These are phyloP conservation scores for Podaxis pistillaris DNA, from an alignment of 768 basidiomycete species.

Conservation along the genomic window DNA sequence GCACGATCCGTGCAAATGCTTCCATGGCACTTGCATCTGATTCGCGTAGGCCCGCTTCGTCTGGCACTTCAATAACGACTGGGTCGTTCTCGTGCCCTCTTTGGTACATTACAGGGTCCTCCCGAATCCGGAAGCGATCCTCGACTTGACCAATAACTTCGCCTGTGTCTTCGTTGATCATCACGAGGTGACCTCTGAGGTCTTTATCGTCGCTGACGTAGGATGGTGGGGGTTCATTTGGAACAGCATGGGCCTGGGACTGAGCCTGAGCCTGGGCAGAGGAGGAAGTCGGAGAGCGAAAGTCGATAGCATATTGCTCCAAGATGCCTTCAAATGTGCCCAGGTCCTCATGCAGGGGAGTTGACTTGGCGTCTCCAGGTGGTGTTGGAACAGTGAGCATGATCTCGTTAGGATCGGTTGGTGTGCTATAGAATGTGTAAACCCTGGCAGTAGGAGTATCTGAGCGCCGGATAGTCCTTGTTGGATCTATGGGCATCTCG, in stretches of 20 bases:
- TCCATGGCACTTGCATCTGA: slow-evolving; percentile 43
- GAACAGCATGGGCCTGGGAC: slow-evolving; percentile 5
- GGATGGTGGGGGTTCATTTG: slow-evolving; percentile 17
- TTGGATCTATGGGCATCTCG: slow-evolving; percentile 63
- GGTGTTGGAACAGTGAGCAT: slow-evolving; percentile 33
- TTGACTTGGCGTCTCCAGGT: slow-evolving; percentile 24
- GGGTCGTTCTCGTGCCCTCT: slow-evolving; percentile 56
- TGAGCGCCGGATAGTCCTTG: slow-evolving; percentile 40
- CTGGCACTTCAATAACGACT: slow-evolving; percentile 71
- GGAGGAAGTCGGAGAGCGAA: slow-evolving; percentile 23
- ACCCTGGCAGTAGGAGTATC: slow-evolving; percentile 34
- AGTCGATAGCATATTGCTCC: slow-evolving; percentile 56
- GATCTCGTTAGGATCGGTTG: slow-evolving; percentile 34
- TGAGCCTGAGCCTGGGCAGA: slow-evolving; percentile 12
- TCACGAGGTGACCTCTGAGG: slow-evolving; percentile 58
- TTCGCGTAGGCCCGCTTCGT: slow-evolving; percentile 35
- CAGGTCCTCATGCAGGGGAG: slow-evolving; percentile 48
- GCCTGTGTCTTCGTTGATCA: slow-evolving; percentile 71
- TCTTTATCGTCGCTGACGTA: slow-evolving; percentile 29
- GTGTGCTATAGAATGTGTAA: slow-evolving; percentile 44
- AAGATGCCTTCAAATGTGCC: slow-evolving; percentile 67
- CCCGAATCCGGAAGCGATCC: slow-evolving; percentile 50
- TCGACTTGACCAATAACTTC: slow-evolving; percentile 72
- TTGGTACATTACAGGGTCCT: slow-evolving; percentile 54
- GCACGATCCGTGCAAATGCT: slow-evolving; percentile 60